Percentiles rank a stretch among this genome's conserved stretches.
Evolutionary conservation across 805 yeast genomes (phyloP).

Genomic region (Candida ortonii): DNA sequence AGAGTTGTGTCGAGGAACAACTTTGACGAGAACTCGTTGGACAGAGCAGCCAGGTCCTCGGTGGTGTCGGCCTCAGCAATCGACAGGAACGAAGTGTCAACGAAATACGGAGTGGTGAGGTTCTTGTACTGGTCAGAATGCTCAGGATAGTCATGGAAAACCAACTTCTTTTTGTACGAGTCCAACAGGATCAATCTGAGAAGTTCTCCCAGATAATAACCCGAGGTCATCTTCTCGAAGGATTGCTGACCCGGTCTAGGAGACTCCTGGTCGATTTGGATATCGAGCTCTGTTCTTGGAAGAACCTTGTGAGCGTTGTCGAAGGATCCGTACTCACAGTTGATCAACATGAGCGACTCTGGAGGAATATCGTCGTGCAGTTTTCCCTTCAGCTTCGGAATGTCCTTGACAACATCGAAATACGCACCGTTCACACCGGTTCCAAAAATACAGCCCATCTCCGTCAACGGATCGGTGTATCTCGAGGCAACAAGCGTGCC

Average conservation of each 20-base stretch:
- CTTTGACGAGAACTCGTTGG: constrained; percentile 56
- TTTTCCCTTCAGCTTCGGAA: constrained; percentile 82
- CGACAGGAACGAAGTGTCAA: constrained; percentile 91
- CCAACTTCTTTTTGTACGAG: constrained; percentile 57
- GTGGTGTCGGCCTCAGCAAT: constrained; percentile 86
- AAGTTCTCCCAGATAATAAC: constrained; percentile 93
- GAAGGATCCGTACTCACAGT: constrained; percentile 98
- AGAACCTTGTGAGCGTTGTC: constrained; percentile 85
- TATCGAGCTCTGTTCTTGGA: constrained; percentile 90
- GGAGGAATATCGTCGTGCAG: constrained; percentile 61
- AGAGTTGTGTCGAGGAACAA: constrained; percentile 66
- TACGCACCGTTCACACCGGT: constrained; percentile 99
- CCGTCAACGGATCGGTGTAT: constrained; percentile 86
- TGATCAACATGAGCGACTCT: constrained; percentile 86
- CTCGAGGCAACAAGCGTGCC: constrained; percentile 96
- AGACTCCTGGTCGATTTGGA: constrained; percentile 75
- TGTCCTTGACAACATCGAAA: constrained; percentile 71
- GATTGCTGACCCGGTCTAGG: constrained; percentile 98
- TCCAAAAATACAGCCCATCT: constrained; percentile 97
- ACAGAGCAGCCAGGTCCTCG: constrained; percentile 76
- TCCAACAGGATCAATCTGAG: constrained; percentile 80
- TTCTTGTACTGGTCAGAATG: constrained; percentile 57
- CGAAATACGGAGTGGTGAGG: constrained; percentile 62
- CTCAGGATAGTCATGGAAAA: constrained; percentile 54
- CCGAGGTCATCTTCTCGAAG: constrained; percentile 97